Conservation (phyloP, 2,329 filamentous ascomycete genomes). For the Pseudopyricularia javanii region DNA sequence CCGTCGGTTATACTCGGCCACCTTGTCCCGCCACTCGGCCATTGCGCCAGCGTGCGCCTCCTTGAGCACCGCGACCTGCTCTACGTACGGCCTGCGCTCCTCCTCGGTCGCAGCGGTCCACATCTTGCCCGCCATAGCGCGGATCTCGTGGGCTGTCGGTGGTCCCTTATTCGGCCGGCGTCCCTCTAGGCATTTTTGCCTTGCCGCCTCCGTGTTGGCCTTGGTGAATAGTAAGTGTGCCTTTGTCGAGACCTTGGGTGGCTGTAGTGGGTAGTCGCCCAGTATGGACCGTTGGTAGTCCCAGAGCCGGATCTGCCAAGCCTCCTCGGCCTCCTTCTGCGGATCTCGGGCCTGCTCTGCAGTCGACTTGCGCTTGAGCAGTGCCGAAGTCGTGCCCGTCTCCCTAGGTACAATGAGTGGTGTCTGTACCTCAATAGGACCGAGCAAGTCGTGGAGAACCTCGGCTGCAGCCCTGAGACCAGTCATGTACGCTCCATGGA, state of each 20-base stretch:
- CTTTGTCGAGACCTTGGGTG: conserved; percentile 64
- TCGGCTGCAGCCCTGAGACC: conserved; percentile 83
- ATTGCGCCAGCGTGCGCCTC: conserved; percentile 45
- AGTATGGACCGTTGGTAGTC: conserved; percentile 42
- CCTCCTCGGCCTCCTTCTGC: conserved; percentile 36
- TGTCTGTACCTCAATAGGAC: conserved; percentile 63
- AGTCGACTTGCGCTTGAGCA: conserved; percentile 39
- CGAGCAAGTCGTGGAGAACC: conserved; percentile 67
- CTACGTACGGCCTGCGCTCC: conserved; percentile 65
- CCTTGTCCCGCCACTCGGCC: conserved; percentile 44
- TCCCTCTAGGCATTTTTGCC: conserved; percentile 50
- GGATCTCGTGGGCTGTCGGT: conserved; percentile 66
- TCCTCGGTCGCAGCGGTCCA: conserved; percentile 70
- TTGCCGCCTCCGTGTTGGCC: conserved; percentile 53
- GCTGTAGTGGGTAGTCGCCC: conserved; percentile 63
- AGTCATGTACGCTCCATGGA: conserved; percentile 91
- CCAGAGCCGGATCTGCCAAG: conserved; percentile 42
- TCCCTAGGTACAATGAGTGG: conserved; percentile 63
- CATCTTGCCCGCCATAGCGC: conserved; percentile 75
- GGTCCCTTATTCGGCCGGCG: conserved; percentile 52
- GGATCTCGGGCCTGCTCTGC: conserved; percentile 11
- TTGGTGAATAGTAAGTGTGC: conserved; percentile 87
- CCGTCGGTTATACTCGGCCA: conserved; percentile 59
- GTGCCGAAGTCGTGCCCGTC: neutral
- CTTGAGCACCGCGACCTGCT: conserved; percentile 61